Evolutionary conservation across 2,329 filamentous ascomycete species (phyloP).

Genomic region (Coniochaeta pulveracea): DNA sequence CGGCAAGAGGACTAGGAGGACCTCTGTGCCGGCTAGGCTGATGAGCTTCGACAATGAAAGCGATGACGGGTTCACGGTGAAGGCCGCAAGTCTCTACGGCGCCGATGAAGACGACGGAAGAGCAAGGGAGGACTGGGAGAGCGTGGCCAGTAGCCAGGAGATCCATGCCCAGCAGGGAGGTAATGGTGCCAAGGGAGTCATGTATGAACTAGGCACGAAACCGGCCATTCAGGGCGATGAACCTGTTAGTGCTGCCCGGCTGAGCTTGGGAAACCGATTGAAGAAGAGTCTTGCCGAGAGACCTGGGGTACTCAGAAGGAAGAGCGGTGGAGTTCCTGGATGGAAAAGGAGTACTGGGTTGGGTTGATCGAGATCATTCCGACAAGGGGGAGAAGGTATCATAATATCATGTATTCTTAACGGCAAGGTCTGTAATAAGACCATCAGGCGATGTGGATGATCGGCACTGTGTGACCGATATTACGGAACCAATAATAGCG

Average conservation of each 20-base stretch:
- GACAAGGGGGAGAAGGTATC: background rate
- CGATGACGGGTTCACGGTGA: background rate
- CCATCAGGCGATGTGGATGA: background rate
- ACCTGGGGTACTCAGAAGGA: slow-evolving; percentile 27
- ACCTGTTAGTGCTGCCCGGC: slow-evolving; percentile 27
- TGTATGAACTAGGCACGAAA: slow-evolving; percentile 8
- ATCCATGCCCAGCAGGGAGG: slow-evolving; percentile 5
- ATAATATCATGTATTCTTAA: background rate
- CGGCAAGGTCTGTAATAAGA: background rate
- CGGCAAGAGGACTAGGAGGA: slow-evolving; percentile 7
- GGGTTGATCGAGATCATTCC: background rate
- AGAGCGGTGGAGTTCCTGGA: slow-evolving; percentile 12
- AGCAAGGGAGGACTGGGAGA: slow-evolving; percentile 25
- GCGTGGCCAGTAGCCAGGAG: slow-evolving; percentile 14
- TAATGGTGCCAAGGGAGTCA: background rate
- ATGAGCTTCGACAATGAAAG: background rate
- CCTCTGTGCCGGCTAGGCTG: background rate
- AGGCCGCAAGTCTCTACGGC: slow-evolving; percentile 4
- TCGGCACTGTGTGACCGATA: background rate
- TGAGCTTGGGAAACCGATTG: slow-evolving; percentile 38
- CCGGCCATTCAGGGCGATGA: slow-evolving; percentile 16
- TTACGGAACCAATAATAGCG: background rate
- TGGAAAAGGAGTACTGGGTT: slow-evolving; percentile 8
- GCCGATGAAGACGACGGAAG: slow-evolving; percentile 11
- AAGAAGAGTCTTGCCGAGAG: slow-evolving; percentile 36